These are phyloP conservation scores for Puccinia horiana DNA, from an alignment of 1,284 basidiomycete genomes.

Conservation along the genomic window DNA sequence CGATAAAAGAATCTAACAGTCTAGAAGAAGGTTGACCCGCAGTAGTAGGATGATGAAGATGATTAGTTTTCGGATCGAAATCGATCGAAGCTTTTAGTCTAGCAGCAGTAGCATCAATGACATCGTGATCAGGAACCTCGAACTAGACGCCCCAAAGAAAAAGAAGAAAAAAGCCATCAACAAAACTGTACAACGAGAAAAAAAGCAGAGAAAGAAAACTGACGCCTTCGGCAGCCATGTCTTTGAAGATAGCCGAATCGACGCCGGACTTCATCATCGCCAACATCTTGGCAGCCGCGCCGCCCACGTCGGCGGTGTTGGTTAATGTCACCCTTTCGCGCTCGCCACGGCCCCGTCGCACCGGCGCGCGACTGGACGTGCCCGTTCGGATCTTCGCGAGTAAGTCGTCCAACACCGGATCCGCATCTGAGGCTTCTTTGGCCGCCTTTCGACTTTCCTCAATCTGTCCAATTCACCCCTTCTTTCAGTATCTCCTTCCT, in stretches of 20 bases:
- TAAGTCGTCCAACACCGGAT: conserved; percentile 42
- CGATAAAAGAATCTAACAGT: too few relatives aligned
- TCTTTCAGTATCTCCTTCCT: neutral
- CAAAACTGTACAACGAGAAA: neutral
- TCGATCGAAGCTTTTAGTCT: neutral
- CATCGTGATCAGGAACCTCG: conserved; percentile 17
- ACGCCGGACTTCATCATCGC: conserved; percentile 44
- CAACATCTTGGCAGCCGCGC: conserved; percentile 45
- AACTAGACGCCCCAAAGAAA: conserved; percentile 15
- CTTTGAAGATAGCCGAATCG: conserved; percentile 33
- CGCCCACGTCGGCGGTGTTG: conserved; percentile 17
- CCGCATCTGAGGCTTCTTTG: conserved; percentile 34
- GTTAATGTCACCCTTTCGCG: conserved; percentile 35
- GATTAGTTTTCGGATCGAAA: neutral
- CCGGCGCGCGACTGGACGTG: conserved; percentile 37
- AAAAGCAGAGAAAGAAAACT: neutral
- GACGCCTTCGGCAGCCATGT: conserved; percentile 45
- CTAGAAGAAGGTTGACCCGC: too few relatives aligned
- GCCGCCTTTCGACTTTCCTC: conserved; percentile 35
- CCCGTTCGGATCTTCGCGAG: conserved; percentile 41
- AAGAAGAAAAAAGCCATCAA: neutral
- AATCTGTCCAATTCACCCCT: neutral
- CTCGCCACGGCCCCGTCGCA: conserved; percentile 10
- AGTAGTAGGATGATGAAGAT: neutral
- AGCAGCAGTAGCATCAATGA: conserved; percentile 11